A percentile compares a stretch with the other conserved stretches of the same genome.
Evolutionary conservation across 768 basidiomycete genomes (phyloP).

Genomic region (Peribolospora baueri): DNA sequence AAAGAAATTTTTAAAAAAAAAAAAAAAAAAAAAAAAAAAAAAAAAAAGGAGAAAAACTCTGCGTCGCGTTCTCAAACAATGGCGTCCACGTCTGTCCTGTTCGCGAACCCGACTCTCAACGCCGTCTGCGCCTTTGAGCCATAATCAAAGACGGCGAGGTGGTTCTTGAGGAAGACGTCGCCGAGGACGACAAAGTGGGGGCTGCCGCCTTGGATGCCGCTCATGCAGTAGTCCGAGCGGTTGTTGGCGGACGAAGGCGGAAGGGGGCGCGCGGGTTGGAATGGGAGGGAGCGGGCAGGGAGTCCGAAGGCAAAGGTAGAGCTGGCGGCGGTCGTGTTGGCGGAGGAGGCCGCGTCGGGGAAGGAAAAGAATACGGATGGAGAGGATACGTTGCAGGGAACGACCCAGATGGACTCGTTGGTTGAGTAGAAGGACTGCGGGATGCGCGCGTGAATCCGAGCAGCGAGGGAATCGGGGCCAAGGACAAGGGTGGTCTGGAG

Average conservation of each 20-base stretch:
- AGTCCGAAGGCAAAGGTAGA: slow-evolving; percentile 1
- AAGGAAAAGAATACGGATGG: slow-evolving; percentile 5
- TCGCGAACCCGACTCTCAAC: slow-evolving; percentile 1
- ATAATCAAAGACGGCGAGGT: slow-evolving; percentile 12
- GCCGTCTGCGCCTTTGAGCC: neutral
- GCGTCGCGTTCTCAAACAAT: too few relatives aligned
- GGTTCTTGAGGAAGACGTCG: slow-evolving; percentile 16
- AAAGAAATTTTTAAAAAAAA: too few relatives aligned
- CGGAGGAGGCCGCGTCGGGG: too few relatives aligned
- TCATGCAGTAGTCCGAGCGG: neutral
- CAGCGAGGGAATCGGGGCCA: neutral
- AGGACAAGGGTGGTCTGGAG: too few relatives aligned
- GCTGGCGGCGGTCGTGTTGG: neutral
- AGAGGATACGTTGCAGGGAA: slow-evolving; percentile 4
- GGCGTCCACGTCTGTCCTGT: too few relatives aligned
- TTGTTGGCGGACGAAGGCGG: too few relatives aligned
- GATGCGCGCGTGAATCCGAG: slow-evolving; percentile 1
- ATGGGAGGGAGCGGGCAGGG: slow-evolving; percentile 4
- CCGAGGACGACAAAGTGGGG: slow-evolving; percentile 13
- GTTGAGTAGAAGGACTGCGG: neutral
- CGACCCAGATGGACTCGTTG: slow-evolving; percentile 4
- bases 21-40: too few relatives aligned
- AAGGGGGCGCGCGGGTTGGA: neutral
- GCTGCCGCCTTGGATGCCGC: slow-evolving; percentile 11
- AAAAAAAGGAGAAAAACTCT: neutral